Evolutionary conservation across 2,329 filamentous ascomycete genomes (phyloP).

Genomic region (Thermoascus crustaceus): DNA sequence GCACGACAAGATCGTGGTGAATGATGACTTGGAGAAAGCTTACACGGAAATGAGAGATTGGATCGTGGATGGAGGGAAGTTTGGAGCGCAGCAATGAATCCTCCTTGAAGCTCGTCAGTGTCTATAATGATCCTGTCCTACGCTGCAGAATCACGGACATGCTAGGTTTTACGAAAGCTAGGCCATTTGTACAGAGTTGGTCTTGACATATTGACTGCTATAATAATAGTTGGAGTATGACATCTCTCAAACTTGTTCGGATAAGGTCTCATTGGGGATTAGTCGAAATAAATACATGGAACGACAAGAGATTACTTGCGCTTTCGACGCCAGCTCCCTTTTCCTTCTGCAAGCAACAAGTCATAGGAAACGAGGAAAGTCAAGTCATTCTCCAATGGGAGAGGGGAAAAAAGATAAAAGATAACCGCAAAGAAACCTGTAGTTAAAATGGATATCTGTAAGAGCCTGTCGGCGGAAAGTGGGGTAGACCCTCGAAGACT

Average conservation of each 20-base stretch:
- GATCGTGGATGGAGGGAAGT: constrained; percentile 31
- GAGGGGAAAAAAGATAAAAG: constrained; percentile 14
- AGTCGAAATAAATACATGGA: constrained; percentile 31
- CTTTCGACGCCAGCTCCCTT: constrained; percentile 20
- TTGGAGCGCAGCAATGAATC: constrained; percentile 19
- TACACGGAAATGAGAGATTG: constrained; percentile 44
- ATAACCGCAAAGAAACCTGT: constrained; percentile 18
- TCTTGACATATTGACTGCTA: no score
- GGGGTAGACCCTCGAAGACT: constrained; percentile 18
- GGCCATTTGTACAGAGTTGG: no score
- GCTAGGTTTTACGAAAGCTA: no score
- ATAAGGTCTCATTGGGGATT: constrained; percentile 22
- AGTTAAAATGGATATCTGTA: constrained; percentile 33
- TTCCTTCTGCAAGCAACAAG: constrained; percentile 17
- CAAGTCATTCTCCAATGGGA: constrained; percentile 13
- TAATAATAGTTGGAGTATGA: no score
- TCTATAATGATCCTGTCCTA: no score
- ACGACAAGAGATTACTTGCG: constrained; percentile 17
- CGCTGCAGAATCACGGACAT: no score
- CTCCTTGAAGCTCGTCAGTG: neutral
- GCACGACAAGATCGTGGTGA: constrained; percentile 58
- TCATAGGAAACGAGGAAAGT: constrained; percentile 19
- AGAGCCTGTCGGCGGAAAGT: constrained; percentile 26
- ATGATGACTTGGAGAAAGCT: constrained; percentile 54
- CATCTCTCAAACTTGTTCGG: no score